A percentile compares a stretch with the other conserved stretches of the same genome.
Conservation (phyloP, 345 rosid genomes). For the Syzygium aqueum region DNA sequence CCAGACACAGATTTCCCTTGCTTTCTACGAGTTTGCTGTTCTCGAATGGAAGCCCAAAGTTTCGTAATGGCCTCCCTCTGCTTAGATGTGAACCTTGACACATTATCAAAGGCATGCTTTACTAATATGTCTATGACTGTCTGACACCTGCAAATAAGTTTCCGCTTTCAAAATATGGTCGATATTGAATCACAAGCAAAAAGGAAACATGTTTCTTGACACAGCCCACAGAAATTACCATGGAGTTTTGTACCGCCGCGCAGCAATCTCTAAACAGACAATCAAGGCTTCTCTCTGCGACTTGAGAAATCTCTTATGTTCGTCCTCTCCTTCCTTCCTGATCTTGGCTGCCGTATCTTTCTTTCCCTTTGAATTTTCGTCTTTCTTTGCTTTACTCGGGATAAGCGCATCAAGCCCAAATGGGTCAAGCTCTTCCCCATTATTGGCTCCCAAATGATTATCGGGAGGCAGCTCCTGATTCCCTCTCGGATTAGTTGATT, state of each 20-base stretch:
- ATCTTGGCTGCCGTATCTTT: slow-evolving; percentile 29
- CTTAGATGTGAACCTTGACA: slow-evolving; percentile 59
- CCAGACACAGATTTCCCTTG: slow-evolving; percentile 92
- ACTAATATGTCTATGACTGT: slow-evolving; percentile 92
- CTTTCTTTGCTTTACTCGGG: slow-evolving; percentile 45
- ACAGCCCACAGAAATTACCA: slow-evolving; percentile 32
- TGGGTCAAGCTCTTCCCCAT: slow-evolving; percentile 65
- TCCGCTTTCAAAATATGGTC: neutral
- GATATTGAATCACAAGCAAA: neutral
- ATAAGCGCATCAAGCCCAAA: slow-evolving; percentile 85
- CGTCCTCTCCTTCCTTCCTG: slow-evolving; percentile 46
- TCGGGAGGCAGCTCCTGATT: slow-evolving; percentile 16
- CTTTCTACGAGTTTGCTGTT: slow-evolving; percentile 72
- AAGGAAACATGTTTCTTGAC: neutral
- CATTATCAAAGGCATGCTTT: slow-evolving; percentile 82
- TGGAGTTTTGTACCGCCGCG: slow-evolving; percentile 72
- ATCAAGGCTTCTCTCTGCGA: slow-evolving; percentile 77
- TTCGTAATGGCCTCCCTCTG: slow-evolving; percentile 84
- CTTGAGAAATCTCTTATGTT: slow-evolving; percentile 55
- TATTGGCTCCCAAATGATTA: slow-evolving; percentile 22
- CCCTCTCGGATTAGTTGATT: slow-evolving; percentile 14
- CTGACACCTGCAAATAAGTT: slow-evolving; percentile 69
- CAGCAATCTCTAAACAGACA: slow-evolving; percentile 84
- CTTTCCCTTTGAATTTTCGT: slow-evolving; percentile 44
- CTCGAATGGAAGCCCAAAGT: slow-evolving; percentile 82